A percentile compares a stretch with the other conserved stretches of the same genome.
Conservation (phyloP, 106 monocot genomes). For the Dendrobium huoshanense region DNA sequence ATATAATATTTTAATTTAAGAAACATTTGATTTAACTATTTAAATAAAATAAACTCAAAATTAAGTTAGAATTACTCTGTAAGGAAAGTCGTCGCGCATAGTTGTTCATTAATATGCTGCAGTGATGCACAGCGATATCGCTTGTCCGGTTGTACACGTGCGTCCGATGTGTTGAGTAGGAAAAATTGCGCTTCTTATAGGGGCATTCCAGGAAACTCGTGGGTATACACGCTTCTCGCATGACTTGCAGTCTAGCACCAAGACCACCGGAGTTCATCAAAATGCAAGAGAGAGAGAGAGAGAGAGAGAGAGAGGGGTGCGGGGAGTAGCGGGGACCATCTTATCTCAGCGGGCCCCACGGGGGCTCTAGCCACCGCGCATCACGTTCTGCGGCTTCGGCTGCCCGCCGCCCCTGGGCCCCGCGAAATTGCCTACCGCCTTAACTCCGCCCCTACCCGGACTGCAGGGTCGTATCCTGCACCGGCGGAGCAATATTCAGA, state of each 20-base stretch:
- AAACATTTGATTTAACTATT: too few relatives aligned
- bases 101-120: too few relatives aligned
- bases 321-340: background rate
- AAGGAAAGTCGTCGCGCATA: too few relatives aligned
- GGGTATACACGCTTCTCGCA: background rate
- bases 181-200: background rate
- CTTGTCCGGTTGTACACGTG: too few relatives aligned
- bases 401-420: background rate
- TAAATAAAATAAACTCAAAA: too few relatives aligned
- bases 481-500: background rate
- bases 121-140: too few relatives aligned
- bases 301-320: background rate
- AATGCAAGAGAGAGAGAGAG: background rate
- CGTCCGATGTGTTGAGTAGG: too few relatives aligned
- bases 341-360: background rate
- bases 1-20: too few relatives aligned
- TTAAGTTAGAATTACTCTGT: too few relatives aligned
- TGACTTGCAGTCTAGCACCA: background rate
- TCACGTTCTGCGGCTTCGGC: background rate
- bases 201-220: background rate
- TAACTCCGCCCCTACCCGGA: background rate
- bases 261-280: background rate
- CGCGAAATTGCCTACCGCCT: background rate
- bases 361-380: background rate
- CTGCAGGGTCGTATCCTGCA: slow-evolving; percentile 1